phyloP scores from a whole-genome alignment of 2,329 filamentous ascomycete genomes.

The Leptoxyphium fumago region DNA sequence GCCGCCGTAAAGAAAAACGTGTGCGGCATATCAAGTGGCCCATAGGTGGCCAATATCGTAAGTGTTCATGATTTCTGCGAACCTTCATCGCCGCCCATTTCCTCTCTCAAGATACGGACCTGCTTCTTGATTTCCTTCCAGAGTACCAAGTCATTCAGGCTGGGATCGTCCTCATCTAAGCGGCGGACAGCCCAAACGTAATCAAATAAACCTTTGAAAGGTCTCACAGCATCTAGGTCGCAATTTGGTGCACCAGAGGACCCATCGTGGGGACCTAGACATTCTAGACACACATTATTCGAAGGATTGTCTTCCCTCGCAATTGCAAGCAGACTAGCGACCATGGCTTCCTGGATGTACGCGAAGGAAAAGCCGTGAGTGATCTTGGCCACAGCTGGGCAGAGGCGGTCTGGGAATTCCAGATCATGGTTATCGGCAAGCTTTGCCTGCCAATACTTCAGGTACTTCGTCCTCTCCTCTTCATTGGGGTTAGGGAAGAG shows the following conservation, averaged over 20 bases:
- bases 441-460: constrained; percentile 48
- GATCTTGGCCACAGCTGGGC: constrained; percentile 44
- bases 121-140: constrained; percentile 52
- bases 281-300: constrained; percentile 14
- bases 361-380: constrained; percentile 54
- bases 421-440: constrained; percentile 42
- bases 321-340: constrained; percentile 46
- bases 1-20: not conserved
- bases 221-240: constrained; percentile 8
- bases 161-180: constrained; percentile 24
- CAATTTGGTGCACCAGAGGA: constrained; percentile 9
- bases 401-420: constrained; percentile 46
- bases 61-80: not conserved
- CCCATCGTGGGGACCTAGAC: constrained; percentile 10
- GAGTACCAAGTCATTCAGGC: constrained; percentile 37
- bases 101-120: constrained; percentile 44
- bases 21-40: too few relatives aligned
- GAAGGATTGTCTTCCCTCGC: constrained; percentile 31
- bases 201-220: constrained; percentile 16
- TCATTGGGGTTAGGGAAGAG: constrained; percentile 44
- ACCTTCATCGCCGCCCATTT: constrained; percentile 30
- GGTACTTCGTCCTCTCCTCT: constrained; percentile 43
- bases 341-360: constrained; percentile 56
- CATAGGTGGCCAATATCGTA: not conserved
- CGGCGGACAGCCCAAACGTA: constrained; percentile 13